Base-by-base conservation (phyloP, 441 rosid genomes). In the Brassica hybrid region DNA sequence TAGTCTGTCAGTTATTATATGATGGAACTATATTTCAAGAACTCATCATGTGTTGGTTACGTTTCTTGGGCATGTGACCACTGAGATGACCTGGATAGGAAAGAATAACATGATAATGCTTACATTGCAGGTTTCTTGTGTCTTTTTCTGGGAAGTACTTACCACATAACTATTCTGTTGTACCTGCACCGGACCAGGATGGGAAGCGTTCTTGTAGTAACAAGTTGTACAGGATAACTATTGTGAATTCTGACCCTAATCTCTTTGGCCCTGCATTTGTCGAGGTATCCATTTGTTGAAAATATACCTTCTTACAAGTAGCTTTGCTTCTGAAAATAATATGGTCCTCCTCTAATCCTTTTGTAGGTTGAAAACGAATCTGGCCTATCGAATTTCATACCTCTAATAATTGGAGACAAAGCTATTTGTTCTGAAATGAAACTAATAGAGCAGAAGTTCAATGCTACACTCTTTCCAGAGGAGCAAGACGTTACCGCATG, bases 91-190 rank as follows among this genome's bases (percentile, higher is more conserved):
- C 60, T 52, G 56, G 17, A 63, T 52, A 63, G 67, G 65, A 16
- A 43, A 59, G 19, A 58, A 17, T 59, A 78, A 45, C 64, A 3
- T 65, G 23, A 65, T 75, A 62, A 79, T 79, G 71, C 79, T 27
- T 62, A 82, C 73, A 21, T 83, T 80, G 82, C 91, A 96, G 98
- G 89, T 88, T 96, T 79, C 90, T 96, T 69, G 85, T 96, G 62
- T 96, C 99, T 45, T 93, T 94, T 83, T 80, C 88, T 77, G 99
- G 98, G 71, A 94, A 88, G 84, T 96, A 96, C 85, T 83, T 96
- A 75, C 79, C 86, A 1, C 82, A 84, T 85, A 89, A 90, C 71
- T 85, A 78, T 82, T 77, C 82, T 72, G 80, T 82, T 74, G 83
- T 85, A 80, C 76, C 94, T 75, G 79, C 92, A 2, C 69, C 65